Base-by-base conservation (phyloP, 352 stramenopile genomes). In the Phytophthora pistaciae region DNA sequence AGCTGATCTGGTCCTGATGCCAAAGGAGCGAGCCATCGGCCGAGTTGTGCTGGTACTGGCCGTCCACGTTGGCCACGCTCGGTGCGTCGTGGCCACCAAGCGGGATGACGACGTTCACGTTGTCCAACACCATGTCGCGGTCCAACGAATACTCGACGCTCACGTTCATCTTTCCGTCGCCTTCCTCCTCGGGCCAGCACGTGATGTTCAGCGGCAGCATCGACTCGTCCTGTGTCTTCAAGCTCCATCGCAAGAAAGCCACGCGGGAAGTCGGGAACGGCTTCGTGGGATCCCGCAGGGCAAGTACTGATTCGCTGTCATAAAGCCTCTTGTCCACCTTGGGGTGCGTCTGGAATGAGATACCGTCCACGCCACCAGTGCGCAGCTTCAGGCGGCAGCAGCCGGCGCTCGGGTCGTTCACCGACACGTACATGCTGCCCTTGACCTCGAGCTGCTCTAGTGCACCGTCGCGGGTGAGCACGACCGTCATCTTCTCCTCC, bases 241-340 rank as follows among this genome's bases (percentile, higher is more conserved):
- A 72, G 58, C 88, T 93, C 90, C 90, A 96, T 60, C 90, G 83
- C 70, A 96, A 49, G 40, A 96, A 88, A 16, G 85, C 90, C 42
- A 96, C 90, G 58, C 90, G 88, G 9, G 84, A 87, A 44, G 86
- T 82, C 18, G 90, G 90, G 69, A 96, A 96, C 18, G 90, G 87
- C 77, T 96, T 96, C 18, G 86, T 82, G 2, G 86, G 67, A 69
- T 96, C 89, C 67, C 93, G 93, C 48, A 96, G 70, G 33, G 80
- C 90, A 27, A 96, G 70, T 8, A 95, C 79, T 8, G 85, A 93
- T 55, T 95, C 86, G 44, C 87, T 81, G 59, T 96, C 90, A 48
- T 95, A 96, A 21, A 96, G 70, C 42, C 82, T 90, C 83, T 96
- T 96, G 83, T 96, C 90, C 52, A 96, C 81, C 70, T 96, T 96